Percentiles rank a stretch among this genome's conserved stretches.
phyloP scores from a whole-genome alignment of 2,329 filamentous ascomycete species.

The Ascochyta lentis region DNA sequence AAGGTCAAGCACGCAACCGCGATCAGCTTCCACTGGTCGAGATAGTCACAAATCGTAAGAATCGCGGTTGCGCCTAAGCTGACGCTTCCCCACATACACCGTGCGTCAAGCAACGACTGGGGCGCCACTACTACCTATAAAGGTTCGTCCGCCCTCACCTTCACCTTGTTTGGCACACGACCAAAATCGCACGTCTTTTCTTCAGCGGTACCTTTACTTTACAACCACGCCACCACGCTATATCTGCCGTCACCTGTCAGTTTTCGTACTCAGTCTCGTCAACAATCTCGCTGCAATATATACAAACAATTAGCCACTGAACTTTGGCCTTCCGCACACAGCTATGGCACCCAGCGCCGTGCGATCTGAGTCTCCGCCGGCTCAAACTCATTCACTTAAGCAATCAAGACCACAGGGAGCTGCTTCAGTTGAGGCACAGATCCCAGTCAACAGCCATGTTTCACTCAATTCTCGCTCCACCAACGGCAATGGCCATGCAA shows the following conservation, averaged over 20 bases:
- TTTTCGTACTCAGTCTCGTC: background rate
- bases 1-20: conserved; percentile 13
- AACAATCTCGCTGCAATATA: too few species aligned
- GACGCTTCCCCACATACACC: conserved; percentile 31
- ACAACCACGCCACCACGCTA: background rate
- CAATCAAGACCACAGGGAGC: conserved; percentile 26
- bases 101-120: conserved; percentile 16
- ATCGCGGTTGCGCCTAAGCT: conserved; percentile 13
- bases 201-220: background rate
- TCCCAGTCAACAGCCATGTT: conserved; percentile 23
- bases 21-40: conserved; percentile 9
- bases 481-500: conserved; percentile 23
- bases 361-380: conserved; percentile 29
- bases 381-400: conserved; percentile 25
- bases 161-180: conserved; percentile 12
- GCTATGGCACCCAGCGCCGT: conserved; percentile 43
- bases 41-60: background rate
- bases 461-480: conserved; percentile 24
- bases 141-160: conserved; percentile 18
- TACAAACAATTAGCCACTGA: background rate
- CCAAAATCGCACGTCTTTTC: background rate
- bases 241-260: background rate
- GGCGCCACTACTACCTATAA: conserved; percentile 24
- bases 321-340: background rate
- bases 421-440: conserved; percentile 33